Base-by-base conservation (phyloP, 179 eudicot species). In the Corrigiola litoralis region DNA sequence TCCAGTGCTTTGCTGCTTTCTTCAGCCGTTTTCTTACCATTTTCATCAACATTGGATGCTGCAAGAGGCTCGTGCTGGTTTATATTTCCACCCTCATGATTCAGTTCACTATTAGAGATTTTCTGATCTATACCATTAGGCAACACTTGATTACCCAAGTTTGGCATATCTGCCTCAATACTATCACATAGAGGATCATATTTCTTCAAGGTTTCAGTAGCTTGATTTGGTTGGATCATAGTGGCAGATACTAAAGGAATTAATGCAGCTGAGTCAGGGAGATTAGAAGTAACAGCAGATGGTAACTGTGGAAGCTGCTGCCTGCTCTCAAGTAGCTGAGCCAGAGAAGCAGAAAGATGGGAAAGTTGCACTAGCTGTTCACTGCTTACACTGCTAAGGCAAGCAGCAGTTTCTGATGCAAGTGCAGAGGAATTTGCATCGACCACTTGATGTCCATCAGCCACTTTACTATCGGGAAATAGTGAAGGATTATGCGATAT, bases 251-350 rank as follows among this genome's bases (percentile, higher is more conserved):
- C 69, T 3, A 72, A 57, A 32, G 79, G 79, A 45, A 70, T 50
- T 51, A 63, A 24, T 41, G 23, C 54, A 12, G 56, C 44, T 40
- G 72, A 24, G 54, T 72, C 58, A 40, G 75, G 50, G 11, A 53
- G 44, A 12, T 54, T 63, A 47, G 73, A 54, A 45, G 76, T 60
- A 27, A 67, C 69, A 32, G 63, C 78, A 21, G 85, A 69, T 44
- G 77, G 70, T 21, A 67, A 65, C 33, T 81, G 85, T 31, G 83
- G 78, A 61, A 67, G 73, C 69, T 81, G 87, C 65, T 68, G 78
- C 67, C 77, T 81, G 62, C 71, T 80, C 63, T 67, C 82, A 69
- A 82, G 67, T 54, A 72, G 73, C 63, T 84, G 86, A 54, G 85
- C 69, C 60, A 80, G 60, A 41, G 84, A 73, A 64, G 81, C 75